phyloP scores from a whole-genome alignment of 305 asterid genomes.

The Fraxinus xanthoxyloides region DNA sequence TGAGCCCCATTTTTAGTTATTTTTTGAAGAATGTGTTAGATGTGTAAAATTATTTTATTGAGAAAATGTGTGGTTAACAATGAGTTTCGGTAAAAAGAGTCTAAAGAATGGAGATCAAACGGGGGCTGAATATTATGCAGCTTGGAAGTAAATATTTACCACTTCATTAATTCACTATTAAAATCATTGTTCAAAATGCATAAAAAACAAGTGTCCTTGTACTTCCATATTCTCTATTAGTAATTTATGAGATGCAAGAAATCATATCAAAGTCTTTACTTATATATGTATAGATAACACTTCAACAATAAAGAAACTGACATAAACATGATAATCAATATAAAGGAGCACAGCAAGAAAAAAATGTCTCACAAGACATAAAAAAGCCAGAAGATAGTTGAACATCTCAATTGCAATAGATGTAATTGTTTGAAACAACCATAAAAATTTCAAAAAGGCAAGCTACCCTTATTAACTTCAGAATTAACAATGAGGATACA shows the following conservation, averaged over 20 bases:
- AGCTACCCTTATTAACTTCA: slow-evolving; percentile 49
- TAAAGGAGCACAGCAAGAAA: neutral
- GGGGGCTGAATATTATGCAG: neutral
- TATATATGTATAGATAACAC: neutral
- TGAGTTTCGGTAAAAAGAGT: neutral
- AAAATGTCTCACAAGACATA: neutral
- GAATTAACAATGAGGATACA: slow-evolving; percentile 33
- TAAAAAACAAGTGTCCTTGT: neutral
- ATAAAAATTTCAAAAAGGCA: slow-evolving; percentile 21
- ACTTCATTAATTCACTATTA: neutral
- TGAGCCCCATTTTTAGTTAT: neutral
- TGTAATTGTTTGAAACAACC: slow-evolving; percentile 7
- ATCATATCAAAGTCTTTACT: neutral
- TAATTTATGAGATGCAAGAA: neutral
- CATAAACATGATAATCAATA: neutral
- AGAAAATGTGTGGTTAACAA: neutral
- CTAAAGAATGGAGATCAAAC: neutral
- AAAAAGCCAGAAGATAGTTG: neutral
- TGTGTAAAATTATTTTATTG: neutral
- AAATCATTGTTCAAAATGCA: neutral
- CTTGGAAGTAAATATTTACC: neutral
- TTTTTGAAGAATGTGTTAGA: neutral
- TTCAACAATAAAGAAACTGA: neutral
- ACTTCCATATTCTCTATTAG: neutral
- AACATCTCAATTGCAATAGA: neutral